phyloP scores from a whole-genome alignment of 2,329 filamentous ascomycete species.

The Fusarium globosum region DNA sequence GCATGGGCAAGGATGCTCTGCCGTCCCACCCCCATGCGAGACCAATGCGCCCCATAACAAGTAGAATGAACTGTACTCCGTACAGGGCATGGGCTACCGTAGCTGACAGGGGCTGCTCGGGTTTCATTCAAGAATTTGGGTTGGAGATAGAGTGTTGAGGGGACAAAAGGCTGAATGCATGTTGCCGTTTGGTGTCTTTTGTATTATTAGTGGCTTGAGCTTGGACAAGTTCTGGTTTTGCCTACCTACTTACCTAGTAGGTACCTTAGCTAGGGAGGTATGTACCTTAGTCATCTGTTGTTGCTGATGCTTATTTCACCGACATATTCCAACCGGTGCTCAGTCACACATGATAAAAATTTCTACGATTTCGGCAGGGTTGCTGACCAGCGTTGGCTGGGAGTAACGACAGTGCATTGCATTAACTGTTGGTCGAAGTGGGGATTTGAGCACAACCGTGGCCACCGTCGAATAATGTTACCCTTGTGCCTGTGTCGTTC shows the following conservation, averaged over 20 bases:
- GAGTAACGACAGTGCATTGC: slow-evolving; percentile 29
- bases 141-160: slow-evolving; percentile 2
- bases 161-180: background rate
- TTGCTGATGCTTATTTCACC: background rate
- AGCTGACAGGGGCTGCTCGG: background rate
- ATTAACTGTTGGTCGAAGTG: slow-evolving; percentile 20
- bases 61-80: background rate
- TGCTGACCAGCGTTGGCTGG: background rate
- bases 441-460: background rate
- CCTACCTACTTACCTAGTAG: background rate
- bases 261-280: too few relatives aligned
- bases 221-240: slow-evolving; percentile 14
- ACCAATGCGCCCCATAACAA: slow-evolving; percentile 17
- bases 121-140: background rate
- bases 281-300: background rate
- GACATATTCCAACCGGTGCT: background rate
- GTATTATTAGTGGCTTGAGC: slow-evolving; percentile 26
- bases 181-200: slow-evolving; percentile 8
- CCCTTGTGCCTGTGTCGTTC: slow-evolving; percentile 1
- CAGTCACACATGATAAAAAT: background rate
- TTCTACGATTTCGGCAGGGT: slow-evolving; percentile 1
- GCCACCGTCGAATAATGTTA: background rate
- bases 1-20: slow-evolving; percentile 14
- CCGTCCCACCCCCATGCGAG: slow-evolving; percentile 30
- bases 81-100: background rate